phyloP scores from a whole-genome alignment of 768 basidiomycete genomes.

The Amanita muscaria region DNA sequence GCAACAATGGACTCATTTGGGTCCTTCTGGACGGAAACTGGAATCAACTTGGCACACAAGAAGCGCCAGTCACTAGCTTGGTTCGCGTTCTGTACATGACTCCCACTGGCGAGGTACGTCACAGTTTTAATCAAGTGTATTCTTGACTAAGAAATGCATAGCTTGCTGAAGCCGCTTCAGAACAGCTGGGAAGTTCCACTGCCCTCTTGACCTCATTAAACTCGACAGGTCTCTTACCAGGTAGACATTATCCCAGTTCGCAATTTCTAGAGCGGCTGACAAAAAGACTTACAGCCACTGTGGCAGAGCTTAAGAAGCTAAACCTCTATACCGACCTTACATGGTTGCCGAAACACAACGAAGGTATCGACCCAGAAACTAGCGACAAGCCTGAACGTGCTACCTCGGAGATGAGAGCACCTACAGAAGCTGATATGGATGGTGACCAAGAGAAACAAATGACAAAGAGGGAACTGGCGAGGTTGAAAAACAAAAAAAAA shows the following conservation, averaged over 20 bases:
- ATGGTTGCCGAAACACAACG: conserved; percentile 51
- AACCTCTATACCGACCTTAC: conserved; percentile 53
- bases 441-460: conserved; percentile 17
- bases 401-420: neutral
- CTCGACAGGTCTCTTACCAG: conserved; percentile 32
- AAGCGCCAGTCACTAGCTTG: conserved; percentile 6
- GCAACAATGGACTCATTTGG: conserved; percentile 16
- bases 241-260: conserved; percentile 32
- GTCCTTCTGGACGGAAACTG: conserved; percentile 19
- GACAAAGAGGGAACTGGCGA: conserved; percentile 41
- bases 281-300: conserved; percentile 29
- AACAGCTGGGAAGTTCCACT: conserved; percentile 12
- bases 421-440: conserved; percentile 12
- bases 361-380: conserved; percentile 16
- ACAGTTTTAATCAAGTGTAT: neutral
- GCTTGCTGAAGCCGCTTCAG: conserved; percentile 23
- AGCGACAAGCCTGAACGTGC: conserved; percentile 2
- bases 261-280: neutral
- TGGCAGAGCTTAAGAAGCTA: conserved; percentile 39
- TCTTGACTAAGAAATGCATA: conserved; percentile 13
- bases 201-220: conserved; percentile 38
- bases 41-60: conserved; percentile 1
- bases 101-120: conserved; percentile 29
- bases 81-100: conserved; percentile 23
- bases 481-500: conserved; percentile 42